Evolutionary conservation across 306 rosid genomes (phyloP), one percentile per base, ranked within the genome.

Genomic region (Dalbergia cultrata): DNA sequence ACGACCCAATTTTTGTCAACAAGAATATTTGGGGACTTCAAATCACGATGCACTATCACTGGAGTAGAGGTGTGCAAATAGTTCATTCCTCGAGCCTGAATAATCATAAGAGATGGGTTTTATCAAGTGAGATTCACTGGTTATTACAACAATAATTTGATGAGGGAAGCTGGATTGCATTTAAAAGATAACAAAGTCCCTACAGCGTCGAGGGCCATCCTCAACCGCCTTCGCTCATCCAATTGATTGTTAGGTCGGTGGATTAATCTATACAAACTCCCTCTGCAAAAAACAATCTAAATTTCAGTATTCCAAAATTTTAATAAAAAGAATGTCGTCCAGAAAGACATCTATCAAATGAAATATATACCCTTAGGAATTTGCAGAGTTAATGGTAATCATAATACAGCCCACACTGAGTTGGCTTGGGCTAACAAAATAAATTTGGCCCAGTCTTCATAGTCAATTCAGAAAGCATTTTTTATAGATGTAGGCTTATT

Each of bases 201-300:
- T 96, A 96, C 99, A 75, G 99, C 90, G 89, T 96, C 98, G 60
- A 96, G 90, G 58, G 99, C 99, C 98, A 96, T 93, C 85, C 97
- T 92, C 92, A 96, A 85, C 39, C 97, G 92, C 90, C 90, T 90
- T 76, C 98, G 87, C 76, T 89, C 98, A 65, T 96, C 99, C 82
- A 96, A 82, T 87, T 93, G 99, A 87, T 86, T 96, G 94, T 96
- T 96, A 76, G 98, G 97, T 69, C 99, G 96, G 85, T 96, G 99
- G 82, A 96, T 76, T 85, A 96, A 85, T 86, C 99, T 91, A 86
- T 96, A 96, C 87, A 96, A 87, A 86, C 99, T 96, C 83, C 99
- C 99, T 85, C 99, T 96, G 97, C 86, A 86, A 86, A 85, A 82
- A 11, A 87, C 54, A 13, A 77, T 37, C 70, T 26, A 31, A 82